A percentile compares a stretch with the other conserved stretches of the same genome.
Conservation (phyloP, 257 asterid species). For the Solanum ahanhuiri region DNA sequence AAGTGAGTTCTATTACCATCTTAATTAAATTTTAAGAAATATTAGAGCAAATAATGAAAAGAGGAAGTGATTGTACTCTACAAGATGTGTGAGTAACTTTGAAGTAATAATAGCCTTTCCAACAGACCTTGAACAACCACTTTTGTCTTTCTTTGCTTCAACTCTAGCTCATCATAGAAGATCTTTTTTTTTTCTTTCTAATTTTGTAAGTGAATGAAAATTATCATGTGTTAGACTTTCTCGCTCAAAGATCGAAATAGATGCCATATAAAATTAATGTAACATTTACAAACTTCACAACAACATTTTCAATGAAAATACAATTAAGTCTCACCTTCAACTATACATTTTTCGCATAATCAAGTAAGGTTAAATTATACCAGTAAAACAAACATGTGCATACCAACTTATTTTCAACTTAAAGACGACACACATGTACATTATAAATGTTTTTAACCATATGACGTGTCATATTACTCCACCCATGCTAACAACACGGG, state of each 20-base stretch:
- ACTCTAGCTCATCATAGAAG: too few species aligned
- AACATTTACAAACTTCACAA: not conserved
- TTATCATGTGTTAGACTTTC: not conserved
- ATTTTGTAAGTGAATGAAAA: not conserved
- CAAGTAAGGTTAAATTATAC: not conserved
- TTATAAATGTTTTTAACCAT: too few species aligned
- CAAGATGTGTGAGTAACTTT: not conserved
- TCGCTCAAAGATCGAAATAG: not conserved
- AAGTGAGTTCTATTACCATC: not conserved
- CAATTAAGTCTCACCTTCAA: too few species aligned
- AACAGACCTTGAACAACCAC: not conserved
- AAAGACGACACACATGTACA: too few species aligned
- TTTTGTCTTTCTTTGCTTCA: not conserved
- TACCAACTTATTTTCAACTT: too few species aligned
- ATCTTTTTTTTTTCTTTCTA: too few species aligned
- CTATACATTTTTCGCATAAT: too few species aligned
- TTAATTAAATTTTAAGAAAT: too few species aligned
- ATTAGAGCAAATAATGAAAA: not conserved
- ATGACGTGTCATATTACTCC: too few species aligned
- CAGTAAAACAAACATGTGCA: not conserved
- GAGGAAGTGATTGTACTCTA: not conserved
- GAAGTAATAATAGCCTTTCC: not conserved
- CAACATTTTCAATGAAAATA: not conserved
- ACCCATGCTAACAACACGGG: too few species aligned
- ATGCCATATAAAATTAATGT: not conserved